Base-by-base conservation (phyloP, 2,329 filamentous ascomycete genomes). In the Thermothelomyces thermophilus region DNA sequence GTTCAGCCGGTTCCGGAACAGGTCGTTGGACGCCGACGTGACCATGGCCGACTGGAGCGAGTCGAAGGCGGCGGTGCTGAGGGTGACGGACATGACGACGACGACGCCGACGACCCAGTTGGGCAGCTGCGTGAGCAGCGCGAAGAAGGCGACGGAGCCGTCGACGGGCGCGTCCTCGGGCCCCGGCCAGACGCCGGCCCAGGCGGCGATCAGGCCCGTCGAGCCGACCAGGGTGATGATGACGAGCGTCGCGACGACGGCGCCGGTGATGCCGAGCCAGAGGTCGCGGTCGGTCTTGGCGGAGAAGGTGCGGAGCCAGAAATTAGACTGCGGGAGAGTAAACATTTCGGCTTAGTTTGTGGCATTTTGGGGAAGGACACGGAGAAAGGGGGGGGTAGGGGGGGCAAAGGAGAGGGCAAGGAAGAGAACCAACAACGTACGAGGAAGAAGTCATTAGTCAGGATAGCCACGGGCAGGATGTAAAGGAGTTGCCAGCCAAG, bases 391-490 rank as follows among this genome's bases (percentile, higher is more conserved):
- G 5, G 3, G 13, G 14, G 3, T 16, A 14, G 8, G 10, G 7
- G 11, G 11, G 10, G 30, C 24, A 16, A 35, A 36, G 10, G 33
- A 17, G 34, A n/a, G 10, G 6, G n/a, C n/a, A n/a, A 16, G 34
- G 13, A 7, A 7, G 13, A 14, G 5, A 5, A 2, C 19, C 1
- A 5, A 8, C 13, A 9, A 41, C 51, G 19, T 51, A 58, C 58
- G 37, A 93, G 73, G 72, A 93, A 93, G 73, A 93, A 90, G 71
- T 90, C 83, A 69, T 91, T 93, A 52, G 87, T 90, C 49, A 90
- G 64, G 56, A 93, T 79, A 39, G 87, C 87, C 5, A 93, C 77
- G 0, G 88, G 86, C 1, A 93, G 75, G 57, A 93, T 91, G 70
- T 91, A 93, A 31, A 93, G 72, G 13, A 93, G 77, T 67, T 93